Conservation (phyloP, 495 filamentous ascomycete species). For the Trichoderma erinaceum region DNA sequence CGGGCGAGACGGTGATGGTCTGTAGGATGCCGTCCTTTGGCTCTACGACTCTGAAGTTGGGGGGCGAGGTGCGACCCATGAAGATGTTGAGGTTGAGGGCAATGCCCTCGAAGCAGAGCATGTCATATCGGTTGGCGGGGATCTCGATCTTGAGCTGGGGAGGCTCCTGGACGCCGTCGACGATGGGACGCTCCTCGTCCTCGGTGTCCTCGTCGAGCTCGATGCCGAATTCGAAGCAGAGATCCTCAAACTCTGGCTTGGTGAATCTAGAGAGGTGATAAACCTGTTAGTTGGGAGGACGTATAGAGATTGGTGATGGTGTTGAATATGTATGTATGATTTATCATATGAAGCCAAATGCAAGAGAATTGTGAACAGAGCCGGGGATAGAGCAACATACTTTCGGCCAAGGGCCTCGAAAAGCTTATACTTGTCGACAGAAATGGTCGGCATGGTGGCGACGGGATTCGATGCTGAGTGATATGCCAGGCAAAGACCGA, state of each 20-base stretch:
- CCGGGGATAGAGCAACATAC: conserved; percentile 47
- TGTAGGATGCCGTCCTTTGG: conserved; percentile 69
- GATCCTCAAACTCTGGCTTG: conserved; percentile 86
- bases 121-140: conserved; percentile 96
- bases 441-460: conserved; percentile 77
- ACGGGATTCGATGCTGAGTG: neutral
- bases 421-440: conserved; percentile 89
- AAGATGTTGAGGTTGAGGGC: conserved; percentile 95
- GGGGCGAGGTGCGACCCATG: conserved; percentile 62
- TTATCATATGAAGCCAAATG: neutral
- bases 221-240: conserved; percentile 98
- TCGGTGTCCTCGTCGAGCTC: conserved; percentile 96
- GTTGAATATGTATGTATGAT: neutral
- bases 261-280: conserved; percentile 56
- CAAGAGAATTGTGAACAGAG: neutral
- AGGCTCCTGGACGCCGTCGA: conserved; percentile 74
- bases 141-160: conserved; percentile 98
- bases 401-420: conserved; percentile 86
- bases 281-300: neutral
- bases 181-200: conserved; percentile 61
- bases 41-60: conserved; percentile 68
- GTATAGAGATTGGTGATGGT: neutral
- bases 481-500: neutral
- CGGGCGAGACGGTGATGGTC: conserved; percentile 69
- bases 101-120: conserved; percentile 98